phyloP scores from a whole-genome alignment of 192 early-diverging fungal species.

The Linnemannia hyalina region DNA sequence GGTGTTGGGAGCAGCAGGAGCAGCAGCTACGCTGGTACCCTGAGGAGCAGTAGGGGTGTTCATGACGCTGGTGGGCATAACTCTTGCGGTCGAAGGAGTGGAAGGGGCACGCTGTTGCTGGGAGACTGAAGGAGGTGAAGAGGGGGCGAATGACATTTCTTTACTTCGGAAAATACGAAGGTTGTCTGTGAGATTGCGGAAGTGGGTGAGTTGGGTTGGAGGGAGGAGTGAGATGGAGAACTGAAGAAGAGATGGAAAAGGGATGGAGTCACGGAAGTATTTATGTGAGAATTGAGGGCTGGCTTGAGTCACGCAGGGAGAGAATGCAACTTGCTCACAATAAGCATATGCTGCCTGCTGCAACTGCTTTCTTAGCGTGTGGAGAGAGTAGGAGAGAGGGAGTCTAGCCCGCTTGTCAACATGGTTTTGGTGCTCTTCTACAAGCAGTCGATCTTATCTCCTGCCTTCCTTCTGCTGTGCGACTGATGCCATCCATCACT shows the following conservation, averaged over 20 bases:
- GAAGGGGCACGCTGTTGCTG: neutral
- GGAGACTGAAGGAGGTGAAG: constrained; percentile 13
- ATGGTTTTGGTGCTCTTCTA: neutral
- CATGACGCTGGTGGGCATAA: constrained; percentile 35
- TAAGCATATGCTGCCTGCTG: neutral
- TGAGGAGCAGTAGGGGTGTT: constrained; percentile 6
- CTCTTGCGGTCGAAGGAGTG: constrained; percentile 35
- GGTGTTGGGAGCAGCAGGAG: neutral
- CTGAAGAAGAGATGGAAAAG: neutral
- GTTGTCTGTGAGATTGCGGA: neutral
- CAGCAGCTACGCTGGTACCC: neutral
- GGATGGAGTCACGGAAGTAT: neutral
- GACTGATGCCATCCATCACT: neutral
- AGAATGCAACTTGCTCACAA: neutral
- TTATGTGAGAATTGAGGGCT: neutral
- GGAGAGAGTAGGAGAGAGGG: neutral
- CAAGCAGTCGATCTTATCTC: neutral
- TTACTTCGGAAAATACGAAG: neutral
- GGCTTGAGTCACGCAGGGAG: neutral
- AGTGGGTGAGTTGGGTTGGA: neutral
- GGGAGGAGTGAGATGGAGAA: neutral
- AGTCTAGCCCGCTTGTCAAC: neutral
- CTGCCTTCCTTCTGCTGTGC: neutral
- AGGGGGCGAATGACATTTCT: constrained; percentile 26
- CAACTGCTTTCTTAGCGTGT: neutral